Evolutionary conservation across 176 grass and related monocot genomes (phyloP), one percentile per base, ranked within the genome.

Genomic region (Bromus sterilis): DNA sequence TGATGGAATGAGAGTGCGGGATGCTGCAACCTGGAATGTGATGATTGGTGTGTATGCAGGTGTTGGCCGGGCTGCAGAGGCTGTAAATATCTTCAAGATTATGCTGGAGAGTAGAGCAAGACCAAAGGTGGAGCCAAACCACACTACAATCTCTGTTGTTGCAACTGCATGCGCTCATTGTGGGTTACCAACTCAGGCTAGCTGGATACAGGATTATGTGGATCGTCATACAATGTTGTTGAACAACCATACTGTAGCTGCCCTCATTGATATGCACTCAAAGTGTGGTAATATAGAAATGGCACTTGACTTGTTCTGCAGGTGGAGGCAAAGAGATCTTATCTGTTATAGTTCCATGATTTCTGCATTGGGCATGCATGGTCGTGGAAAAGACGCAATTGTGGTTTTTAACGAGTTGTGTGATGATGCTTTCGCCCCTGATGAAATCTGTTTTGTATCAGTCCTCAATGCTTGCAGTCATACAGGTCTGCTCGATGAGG

Each of bases 331-430:
- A 33, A 75, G 78, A 56, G 81, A 89, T 64, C 74, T 89, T 49
- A 89, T 84, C 36, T 84, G 81, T 49, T 84, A 84, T 30, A 89
- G 81, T 51, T 89, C 81, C n/a, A 89, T 89, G 87, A 84, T 89
- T 20, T 60, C 81, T 61, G 87, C 80, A 0, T 53, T 89, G 5
- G 87, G 87, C 48, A 89, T 89, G 53, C 76, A 80, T 60, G 87
- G 81, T 7, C 49, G 70, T 9, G 81, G 81, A 40, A 84, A 60
- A 77, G 87, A 89, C 31, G 87, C 81, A 12, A 79, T 89, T 40
- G 4, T 18, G 7, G 48, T 89, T 60, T 89, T 89, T 30, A 78
- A 70, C 6, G 49, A 64, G 9, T 49, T 84, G 37, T 18, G 24
- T 6, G 16, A 84, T 12, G 18, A 37, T 4, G 77, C 70, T 21